Conservation (phyloP, 2,329 filamentous ascomycete species). For the Westerdykella ornata region DNA sequence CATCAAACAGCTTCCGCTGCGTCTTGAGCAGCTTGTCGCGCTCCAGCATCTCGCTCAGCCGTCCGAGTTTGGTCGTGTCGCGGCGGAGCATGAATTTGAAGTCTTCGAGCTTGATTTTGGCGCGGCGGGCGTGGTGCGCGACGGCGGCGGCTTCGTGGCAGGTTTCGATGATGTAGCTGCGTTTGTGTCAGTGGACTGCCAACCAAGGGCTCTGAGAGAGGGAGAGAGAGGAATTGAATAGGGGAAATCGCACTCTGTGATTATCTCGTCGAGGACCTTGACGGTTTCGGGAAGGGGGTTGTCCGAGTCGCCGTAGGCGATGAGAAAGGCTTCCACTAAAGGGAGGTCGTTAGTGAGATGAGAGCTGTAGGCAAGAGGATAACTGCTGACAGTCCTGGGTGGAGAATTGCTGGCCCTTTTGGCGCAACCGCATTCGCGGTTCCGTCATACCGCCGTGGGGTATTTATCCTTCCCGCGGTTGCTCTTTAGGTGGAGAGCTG, state of each 20-base stretch:
- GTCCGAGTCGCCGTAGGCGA: slow-evolving; percentile 70
- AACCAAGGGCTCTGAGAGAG: neutral
- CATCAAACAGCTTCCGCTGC: slow-evolving; percentile 67
- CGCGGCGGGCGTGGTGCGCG: slow-evolving; percentile 77
- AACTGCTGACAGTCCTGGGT: slow-evolving; percentile 37
- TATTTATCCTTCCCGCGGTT: too few relatives aligned
- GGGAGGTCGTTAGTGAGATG: neutral
- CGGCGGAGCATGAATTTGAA: slow-evolving; percentile 89
- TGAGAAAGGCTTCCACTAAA: slow-evolving; percentile 65
- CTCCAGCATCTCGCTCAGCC: slow-evolving; percentile 81
- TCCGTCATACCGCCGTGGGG: slow-evolving; percentile 37
- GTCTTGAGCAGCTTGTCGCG: slow-evolving; percentile 83
- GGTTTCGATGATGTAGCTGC: slow-evolving; percentile 77
- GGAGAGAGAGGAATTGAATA: neutral
- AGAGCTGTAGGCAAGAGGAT: slow-evolving; percentile 4
- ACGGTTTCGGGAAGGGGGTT: slow-evolving; percentile 77
- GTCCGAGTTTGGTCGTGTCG: slow-evolving; percentile 77
- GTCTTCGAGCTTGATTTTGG: slow-evolving; percentile 97
- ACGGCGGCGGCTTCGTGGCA: slow-evolving; percentile 83
- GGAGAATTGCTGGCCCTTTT: slow-evolving; percentile 44
- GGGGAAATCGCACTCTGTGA: slow-evolving; percentile 57
- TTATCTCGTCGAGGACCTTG: slow-evolving; percentile 84
- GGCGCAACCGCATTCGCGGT: slow-evolving; percentile 43
- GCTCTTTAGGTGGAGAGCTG: too few relatives aligned
- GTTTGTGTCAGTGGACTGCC: neutral